Evolutionary conservation across 805 yeast genomes (phyloP), one percentile per base, ranked within the genome.

Genomic region (Zygosaccharomyces kombuchaensis): DNA sequence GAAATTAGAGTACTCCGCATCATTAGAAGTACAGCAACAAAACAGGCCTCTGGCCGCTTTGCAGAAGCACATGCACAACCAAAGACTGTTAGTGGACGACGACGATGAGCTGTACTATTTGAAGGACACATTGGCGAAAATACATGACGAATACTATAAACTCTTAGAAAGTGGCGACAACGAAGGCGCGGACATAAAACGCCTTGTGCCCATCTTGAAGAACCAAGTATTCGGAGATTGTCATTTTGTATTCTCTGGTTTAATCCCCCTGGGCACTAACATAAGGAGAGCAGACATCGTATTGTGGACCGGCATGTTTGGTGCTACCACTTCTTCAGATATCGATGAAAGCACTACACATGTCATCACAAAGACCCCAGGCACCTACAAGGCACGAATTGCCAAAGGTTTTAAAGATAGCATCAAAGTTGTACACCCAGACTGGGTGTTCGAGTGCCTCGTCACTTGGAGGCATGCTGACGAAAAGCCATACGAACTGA

Each of bases 241-340:
- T 37, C 78, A 79, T 2, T 77, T 93, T 45, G 74, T 91, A 14
- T 84, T 93, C 54, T 84, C 96, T 3, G 97, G 98, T 0, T 74
- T 91, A n/a, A 75, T 93, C 17, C 97, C 97, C 1, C 61, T 87
- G n/a, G 93, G 93, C 1, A 73, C 82, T 9, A 76, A 80, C 44
- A 67, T 86, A 13, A 82, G 84, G 43, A 68, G 74, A 27, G 93
- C 95, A 3, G 96, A 88, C 60, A 86, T 93, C 36, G 96, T 90
- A 1, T 79, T 83, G 17, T 91, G 98, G 97, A 86, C 91, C 9
- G 77, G 78, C 40, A 87, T 90, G 44, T 91, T 91, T 72, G 99
- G 99, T 1, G 97, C 96, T 0, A 72, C 72, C 2, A 89, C 91
- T 6, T 84, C 84, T 1, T 72, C 81, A 3, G 89, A 87, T 46